Evolutionary conservation across 306 rosid species (phyloP), one percentile per base, ranked within the genome.

Genomic region (Hippophae rhamnoides): DNA sequence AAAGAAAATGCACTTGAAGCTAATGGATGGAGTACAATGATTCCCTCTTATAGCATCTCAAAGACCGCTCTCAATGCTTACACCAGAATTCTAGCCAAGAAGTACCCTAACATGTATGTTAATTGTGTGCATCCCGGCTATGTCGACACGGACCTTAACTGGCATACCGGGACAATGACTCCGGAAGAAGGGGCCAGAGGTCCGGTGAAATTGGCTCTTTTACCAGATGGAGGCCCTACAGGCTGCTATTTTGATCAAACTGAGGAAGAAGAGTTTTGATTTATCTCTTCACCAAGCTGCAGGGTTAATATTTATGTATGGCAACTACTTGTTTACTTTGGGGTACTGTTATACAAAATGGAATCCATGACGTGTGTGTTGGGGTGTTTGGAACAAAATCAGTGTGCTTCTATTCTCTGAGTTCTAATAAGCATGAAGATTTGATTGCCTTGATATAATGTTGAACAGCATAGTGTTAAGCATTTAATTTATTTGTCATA

Each of bases 121-220:
- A 82, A 82, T 57, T 82, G 89, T 43, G 83, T 79, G 31, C 85
- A 82, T 69, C 89, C 89, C 0, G 84, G 84, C 42, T 82, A 52
- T 58, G 80, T 82, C 13, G 60, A 76, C 47, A 78, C 87, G 1
- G 79, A 82, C 61, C 5, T 79, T 13, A 82, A 74, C 49, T 74
- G 78, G 85, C 78, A 71, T 26, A 82, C 73, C 0, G 89, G 85
- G n/a, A 27, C 65, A 10, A 25, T 67, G 72, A 70, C 53, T 13
- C 47, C 65, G 0, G 80, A 82, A 64, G 82, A 82, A 38, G 89
- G 89, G 42, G 81, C 84, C 9, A 59, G 13, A 54, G 89, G 84
- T n/a, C 69, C 84, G 5, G 63, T 82, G 57, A 71, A 56, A 68
- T 52, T 82, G 62, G 74, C 79, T 52, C 81, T 79, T 58, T 60